A percentile compares a stretch with the other conserved stretches of the same genome.
Conservation (phyloP, 345 rosid genomes). For the Populus davidiana region DNA sequence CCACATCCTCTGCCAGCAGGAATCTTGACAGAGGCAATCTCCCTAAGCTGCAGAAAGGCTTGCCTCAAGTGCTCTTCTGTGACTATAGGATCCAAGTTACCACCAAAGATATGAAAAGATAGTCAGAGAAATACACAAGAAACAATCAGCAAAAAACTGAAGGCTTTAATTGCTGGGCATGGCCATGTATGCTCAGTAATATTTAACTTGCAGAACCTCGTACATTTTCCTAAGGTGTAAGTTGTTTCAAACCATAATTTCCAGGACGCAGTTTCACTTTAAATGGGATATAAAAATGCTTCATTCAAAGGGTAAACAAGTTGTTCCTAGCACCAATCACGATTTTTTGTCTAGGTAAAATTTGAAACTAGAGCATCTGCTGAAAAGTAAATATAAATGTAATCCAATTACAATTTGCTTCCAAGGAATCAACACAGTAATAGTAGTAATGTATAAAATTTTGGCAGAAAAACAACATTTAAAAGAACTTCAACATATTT, state of each 20-base stretch:
- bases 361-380: neutral
- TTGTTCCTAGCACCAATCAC: neutral
- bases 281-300: neutral
- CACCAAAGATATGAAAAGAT: constrained; percentile 44
- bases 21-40: constrained; percentile 71
- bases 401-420: neutral
- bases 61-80: constrained; percentile 86
- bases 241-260: neutral
- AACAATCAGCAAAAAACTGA: neutral
- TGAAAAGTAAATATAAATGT: no score
- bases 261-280: neutral
- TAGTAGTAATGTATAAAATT: no score
- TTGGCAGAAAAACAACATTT: neutral
- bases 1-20: constrained; percentile 89
- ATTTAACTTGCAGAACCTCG: neutral
- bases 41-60: constrained; percentile 68
- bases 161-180: neutral
- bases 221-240: neutral
- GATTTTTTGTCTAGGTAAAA: neutral
- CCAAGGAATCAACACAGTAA: neutral
- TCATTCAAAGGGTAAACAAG: neutral
- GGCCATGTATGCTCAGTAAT: neutral
- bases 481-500: no score
- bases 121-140: constrained; percentile 19
- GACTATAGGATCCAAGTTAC: constrained; percentile 78